phyloP scores from a whole-genome alignment of 192 early-diverging fungal genomes.

The Umbelopsis ramanniana region DNA sequence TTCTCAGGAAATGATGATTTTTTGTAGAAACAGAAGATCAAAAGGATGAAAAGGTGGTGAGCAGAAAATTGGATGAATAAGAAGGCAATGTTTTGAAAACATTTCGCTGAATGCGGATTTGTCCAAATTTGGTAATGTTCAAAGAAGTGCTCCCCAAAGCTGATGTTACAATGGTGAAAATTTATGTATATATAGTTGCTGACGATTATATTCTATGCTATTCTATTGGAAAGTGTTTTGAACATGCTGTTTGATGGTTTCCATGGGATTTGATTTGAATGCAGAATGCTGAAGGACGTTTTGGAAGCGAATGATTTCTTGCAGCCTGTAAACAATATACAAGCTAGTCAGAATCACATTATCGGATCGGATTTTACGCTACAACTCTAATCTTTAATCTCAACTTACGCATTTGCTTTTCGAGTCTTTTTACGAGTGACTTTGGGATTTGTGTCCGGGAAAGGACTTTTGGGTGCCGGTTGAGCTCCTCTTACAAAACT shows the following conservation, averaged over 20 bases:
- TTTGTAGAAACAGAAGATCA: not conserved
- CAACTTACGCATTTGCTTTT: constrained; percentile 62
- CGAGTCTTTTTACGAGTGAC: constrained; percentile 55
- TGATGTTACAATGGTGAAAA: too few relatives aligned
- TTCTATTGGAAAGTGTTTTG: constrained; percentile 58
- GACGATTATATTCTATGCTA: too few relatives aligned
- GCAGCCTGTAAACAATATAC: constrained; percentile 40
- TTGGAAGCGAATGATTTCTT: constrained; percentile 74
- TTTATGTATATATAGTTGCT: not conserved
- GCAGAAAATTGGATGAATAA: not conserved
- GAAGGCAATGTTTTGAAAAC: constrained; percentile 21
- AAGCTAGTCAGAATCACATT: constrained; percentile 1
- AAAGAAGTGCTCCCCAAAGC: not conserved
- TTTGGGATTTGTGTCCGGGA: constrained; percentile 34
- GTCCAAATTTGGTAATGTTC: not conserved
- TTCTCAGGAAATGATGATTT: not conserved
- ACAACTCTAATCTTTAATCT: too few relatives aligned
- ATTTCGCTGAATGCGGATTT: constrained; percentile 12
- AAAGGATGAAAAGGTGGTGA: not conserved
- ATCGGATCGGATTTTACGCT: not conserved
- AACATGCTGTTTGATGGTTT: constrained; percentile 75
- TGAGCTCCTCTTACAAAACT: not conserved
- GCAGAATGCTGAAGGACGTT: constrained; percentile 73
- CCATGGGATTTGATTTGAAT: constrained; percentile 71
- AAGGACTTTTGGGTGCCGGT: not conserved